Evolutionary conservation across 495 filamentous ascomycete species (phyloP).

Genomic region (Penicillium longicatenatum): DNA sequence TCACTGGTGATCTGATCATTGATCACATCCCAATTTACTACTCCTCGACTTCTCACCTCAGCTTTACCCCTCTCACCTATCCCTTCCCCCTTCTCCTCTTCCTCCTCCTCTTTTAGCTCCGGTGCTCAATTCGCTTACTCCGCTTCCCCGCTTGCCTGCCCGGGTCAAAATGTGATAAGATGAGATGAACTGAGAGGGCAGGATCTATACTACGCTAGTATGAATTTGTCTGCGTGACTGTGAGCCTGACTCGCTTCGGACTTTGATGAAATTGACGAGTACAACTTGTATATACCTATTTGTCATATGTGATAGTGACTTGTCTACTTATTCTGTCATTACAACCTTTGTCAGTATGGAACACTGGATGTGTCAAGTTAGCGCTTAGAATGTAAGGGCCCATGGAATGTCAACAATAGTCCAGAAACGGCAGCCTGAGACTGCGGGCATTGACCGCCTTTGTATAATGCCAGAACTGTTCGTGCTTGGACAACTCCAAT

Average conservation of each 20-base stretch:
- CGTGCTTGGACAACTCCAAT: no score
- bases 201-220: neutral
- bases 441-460: no score
- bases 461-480: no score
- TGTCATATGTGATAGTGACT: neutral
- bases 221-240: neutral
- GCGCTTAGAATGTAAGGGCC: neutral
- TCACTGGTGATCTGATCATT: neutral
- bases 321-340: neutral
- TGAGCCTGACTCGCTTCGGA: neutral
- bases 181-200: neutral
- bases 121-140: neutral
- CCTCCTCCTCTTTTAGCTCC: neutral
- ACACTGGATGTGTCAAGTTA: neutral
- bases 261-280: neutral
- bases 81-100: neutral
- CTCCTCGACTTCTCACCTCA: neutral
- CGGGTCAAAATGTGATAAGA: conserved; percentile 1
- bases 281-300: neutral
- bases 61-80: neutral
- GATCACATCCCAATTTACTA: neutral
- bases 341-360: neutral
- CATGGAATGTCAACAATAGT: no score
- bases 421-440: no score
- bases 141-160: neutral